Evolutionary conservation across 768 basidiomycete genomes (phyloP).

Genomic region (Lyophyllum semitale): DNA sequence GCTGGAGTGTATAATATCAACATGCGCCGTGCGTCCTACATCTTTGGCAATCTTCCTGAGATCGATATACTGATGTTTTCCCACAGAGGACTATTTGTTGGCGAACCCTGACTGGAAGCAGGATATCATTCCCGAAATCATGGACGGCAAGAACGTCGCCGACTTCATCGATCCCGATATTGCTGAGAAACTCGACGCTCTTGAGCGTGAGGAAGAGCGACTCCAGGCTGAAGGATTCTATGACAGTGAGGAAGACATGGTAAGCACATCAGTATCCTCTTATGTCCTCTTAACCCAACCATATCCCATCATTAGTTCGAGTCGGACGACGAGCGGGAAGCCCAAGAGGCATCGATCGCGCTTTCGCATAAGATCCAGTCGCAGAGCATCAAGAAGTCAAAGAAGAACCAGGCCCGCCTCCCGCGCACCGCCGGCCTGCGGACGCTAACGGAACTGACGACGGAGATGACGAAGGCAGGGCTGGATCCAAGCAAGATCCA

Average conservation of each 20-base stretch:
- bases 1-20: slow-evolving; percentile 92
- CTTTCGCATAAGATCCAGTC: slow-evolving; percentile 71
- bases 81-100: slow-evolving; percentile 85
- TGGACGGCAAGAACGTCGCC: slow-evolving; percentile 98
- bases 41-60: not conserved
- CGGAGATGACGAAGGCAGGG: slow-evolving; percentile 83
- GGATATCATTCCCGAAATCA: slow-evolving; percentile 97
- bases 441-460: slow-evolving; percentile 76
- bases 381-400: slow-evolving; percentile 80
- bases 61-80: slow-evolving; percentile 4
- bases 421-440: slow-evolving; percentile 76
- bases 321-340: slow-evolving; percentile 82
- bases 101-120: slow-evolving; percentile 92
- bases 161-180: slow-evolving; percentile 99
- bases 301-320: slow-evolving; percentile 41
- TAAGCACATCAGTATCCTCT: slow-evolving; percentile 32
- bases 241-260: slow-evolving; percentile 85
- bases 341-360: slow-evolving; percentile 55
- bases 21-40: slow-evolving; percentile 68
- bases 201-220: slow-evolving; percentile 94
- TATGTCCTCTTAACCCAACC: not conserved
- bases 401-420: slow-evolving; percentile 80
- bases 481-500: slow-evolving; percentile 86
- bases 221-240: slow-evolving; percentile 96
- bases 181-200: slow-evolving; percentile 92